A percentile compares a stretch with the other conserved stretches of the same genome.
Evolutionary conservation across 768 basidiomycete genomes (phyloP).

Genomic region (Suillus ampliporus): DNA sequence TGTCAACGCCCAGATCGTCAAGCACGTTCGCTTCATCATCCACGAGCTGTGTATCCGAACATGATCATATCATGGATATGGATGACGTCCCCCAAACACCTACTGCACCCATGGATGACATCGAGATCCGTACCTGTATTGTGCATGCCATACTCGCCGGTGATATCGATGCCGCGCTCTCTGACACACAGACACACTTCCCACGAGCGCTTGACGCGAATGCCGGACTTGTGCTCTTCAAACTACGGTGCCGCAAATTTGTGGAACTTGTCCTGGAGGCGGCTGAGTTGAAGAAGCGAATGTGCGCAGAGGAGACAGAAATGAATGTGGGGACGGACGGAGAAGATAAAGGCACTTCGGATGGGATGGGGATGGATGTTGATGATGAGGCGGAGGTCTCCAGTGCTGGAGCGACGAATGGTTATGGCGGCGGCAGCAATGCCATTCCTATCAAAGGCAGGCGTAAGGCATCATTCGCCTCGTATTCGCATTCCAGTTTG

Average conservation of each 20-base stretch:
- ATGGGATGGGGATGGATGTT: conserved; percentile 66
- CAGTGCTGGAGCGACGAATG: conserved; percentile 16
- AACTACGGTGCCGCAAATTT: conserved; percentile 83
- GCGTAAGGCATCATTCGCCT: conserved; percentile 33
- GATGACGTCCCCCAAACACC: conserved; percentile 32
- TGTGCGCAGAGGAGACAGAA: conserved; percentile 48
- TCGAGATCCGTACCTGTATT: conserved; percentile 72
- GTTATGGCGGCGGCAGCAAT: conserved; percentile 19
- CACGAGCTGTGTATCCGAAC: conserved; percentile 17
- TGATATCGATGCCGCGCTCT: conserved; percentile 72
- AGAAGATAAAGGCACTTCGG: conserved; percentile 44
- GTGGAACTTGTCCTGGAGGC: conserved; percentile 81
- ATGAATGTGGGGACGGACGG: conserved; percentile 38
- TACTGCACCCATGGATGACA: conserved; percentile 51
- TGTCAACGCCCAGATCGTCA: conserved; percentile 5
- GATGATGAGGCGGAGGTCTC: conserved; percentile 41
- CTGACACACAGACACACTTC: conserved; percentile 58
- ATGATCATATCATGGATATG: conserved; percentile 57
- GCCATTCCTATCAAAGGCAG: conserved; percentile 39
- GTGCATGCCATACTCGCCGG: conserved; percentile 72
- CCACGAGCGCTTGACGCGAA: conserved; percentile 71
- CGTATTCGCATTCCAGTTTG: conserved; percentile 31
- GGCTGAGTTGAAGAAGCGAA: conserved; percentile 68
- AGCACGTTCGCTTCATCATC: conserved; percentile 17
- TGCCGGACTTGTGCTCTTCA: conserved; percentile 76